Percentiles rank a stretch among this genome's conserved stretches.
Evolutionary conservation across 208 protist species (phyloP).

Genomic region (Angomonas desouzai): DNA sequence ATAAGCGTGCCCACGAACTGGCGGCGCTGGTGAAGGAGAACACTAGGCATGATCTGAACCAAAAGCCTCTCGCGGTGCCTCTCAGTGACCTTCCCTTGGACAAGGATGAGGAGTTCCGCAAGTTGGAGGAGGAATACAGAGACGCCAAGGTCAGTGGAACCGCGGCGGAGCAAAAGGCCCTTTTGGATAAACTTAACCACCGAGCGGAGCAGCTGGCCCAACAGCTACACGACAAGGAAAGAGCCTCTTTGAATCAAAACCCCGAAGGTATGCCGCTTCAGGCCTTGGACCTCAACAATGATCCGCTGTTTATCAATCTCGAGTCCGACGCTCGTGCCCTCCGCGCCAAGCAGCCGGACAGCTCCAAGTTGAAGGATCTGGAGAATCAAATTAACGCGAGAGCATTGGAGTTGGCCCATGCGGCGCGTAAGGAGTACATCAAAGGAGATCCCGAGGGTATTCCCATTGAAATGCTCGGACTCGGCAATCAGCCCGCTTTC

Average conservation of each 20-base stretch:
- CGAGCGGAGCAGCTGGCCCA: slow-evolving; percentile 43
- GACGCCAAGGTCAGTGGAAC: slow-evolving; percentile 31
- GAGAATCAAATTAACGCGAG: slow-evolving; percentile 43
- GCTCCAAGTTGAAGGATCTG: slow-evolving; percentile 19
- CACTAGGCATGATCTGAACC: slow-evolving; percentile 39
- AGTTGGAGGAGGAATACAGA: slow-evolving; percentile 39
- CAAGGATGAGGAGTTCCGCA: slow-evolving; percentile 35
- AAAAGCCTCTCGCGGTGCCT: slow-evolving; percentile 45
- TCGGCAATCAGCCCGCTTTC: slow-evolving; percentile 26
- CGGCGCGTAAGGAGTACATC: slow-evolving; percentile 26
- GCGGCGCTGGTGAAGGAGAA: slow-evolving; percentile 39
- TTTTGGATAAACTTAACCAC: slow-evolving; percentile 38
- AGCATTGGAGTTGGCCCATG: slow-evolving; percentile 32
- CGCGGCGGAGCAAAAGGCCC: neutral
- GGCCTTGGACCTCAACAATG: slow-evolving; percentile 45
- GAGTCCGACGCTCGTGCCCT: slow-evolving; percentile 44
- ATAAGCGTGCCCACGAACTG: slow-evolving; percentile 43
- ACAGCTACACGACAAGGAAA: slow-evolving; percentile 31
- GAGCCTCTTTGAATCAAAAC: slow-evolving; percentile 23
- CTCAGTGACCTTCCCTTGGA: slow-evolving; percentile 48
- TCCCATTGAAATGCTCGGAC: slow-evolving; percentile 28
- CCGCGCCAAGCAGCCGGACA: slow-evolving; percentile 15
- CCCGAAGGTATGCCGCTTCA: slow-evolving; percentile 52
- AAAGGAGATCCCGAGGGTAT: slow-evolving; percentile 32
- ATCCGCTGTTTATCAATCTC: slow-evolving; percentile 30